Percentiles rank a stretch among this genome's conserved stretches.
These are phyloP conservation scores for Daedaleopsis nitida DNA, from an alignment of 768 basidiomycete species.

Conservation along the genomic window DNA sequence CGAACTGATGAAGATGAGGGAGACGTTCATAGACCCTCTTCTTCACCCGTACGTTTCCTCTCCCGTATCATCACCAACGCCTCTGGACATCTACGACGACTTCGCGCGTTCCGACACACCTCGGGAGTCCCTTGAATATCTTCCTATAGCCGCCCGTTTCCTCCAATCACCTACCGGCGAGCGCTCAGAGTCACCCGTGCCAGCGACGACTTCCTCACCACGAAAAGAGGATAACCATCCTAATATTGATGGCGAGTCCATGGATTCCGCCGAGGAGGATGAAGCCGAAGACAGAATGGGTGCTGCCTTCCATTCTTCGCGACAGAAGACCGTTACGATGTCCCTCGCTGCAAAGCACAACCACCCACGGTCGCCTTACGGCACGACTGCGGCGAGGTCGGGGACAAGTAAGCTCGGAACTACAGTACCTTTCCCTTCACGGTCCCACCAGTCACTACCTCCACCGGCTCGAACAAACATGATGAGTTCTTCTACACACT, in stretches of 20 bases:
- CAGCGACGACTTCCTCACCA: slow-evolving; percentile 31
- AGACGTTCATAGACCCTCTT: slow-evolving; percentile 88
- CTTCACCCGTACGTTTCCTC: slow-evolving; percentile 76
- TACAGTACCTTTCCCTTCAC: slow-evolving; percentile 73
- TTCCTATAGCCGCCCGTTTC: slow-evolving; percentile 91
- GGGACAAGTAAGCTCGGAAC: slow-evolving; percentile 44
- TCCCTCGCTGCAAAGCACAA: slow-evolving; percentile 51
- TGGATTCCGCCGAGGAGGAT: slow-evolving; percentile 74
- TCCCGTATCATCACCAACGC: slow-evolving; percentile 56
- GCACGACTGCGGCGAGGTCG: slow-evolving; percentile 46
- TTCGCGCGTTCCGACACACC: slow-evolving; percentile 64
- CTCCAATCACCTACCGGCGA: slow-evolving; percentile 62
- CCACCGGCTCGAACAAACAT: slow-evolving; percentile 59
- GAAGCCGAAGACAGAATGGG: slow-evolving; percentile 54
- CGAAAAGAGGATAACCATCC: slow-evolving; percentile 56
- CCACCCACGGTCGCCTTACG: slow-evolving; percentile 81
- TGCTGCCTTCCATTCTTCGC: slow-evolving; percentile 40
- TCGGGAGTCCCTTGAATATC: slow-evolving; percentile 67
- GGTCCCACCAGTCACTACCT: slow-evolving; percentile 79
- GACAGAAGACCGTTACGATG: slow-evolving; percentile 28
- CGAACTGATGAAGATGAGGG: slow-evolving; percentile 89
- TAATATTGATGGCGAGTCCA: slow-evolving; percentile 73
- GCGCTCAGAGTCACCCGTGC: slow-evolving; percentile 47
- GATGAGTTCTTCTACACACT: slow-evolving; percentile 66
- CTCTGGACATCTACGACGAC: slow-evolving; percentile 64